Evolutionary conservation across 179 eudicot genomes (phyloP), one percentile per base, ranked within the genome.

Genomic region (Amaranthus tricolor): DNA sequence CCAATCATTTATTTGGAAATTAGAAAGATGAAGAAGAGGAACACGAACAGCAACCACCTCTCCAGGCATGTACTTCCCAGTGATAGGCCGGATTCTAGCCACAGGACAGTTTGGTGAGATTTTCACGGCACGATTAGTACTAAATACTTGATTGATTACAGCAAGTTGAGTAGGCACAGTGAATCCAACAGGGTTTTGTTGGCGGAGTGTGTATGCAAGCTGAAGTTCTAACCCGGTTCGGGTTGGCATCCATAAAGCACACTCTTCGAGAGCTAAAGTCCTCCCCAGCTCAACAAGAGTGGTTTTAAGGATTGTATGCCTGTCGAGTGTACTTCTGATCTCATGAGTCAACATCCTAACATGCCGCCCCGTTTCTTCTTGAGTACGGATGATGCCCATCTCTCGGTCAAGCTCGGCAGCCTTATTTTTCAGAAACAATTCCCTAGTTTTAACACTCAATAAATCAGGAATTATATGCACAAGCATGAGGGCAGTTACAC

Each of bases 191-290:
- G 98, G 97, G 64, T 88, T 89, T 78, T 88, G 94, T 66, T 95
- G 95, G 43, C 88, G 89, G 11, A 94, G 96, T 40, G 97, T 89
- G 78, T 95, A 89, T 12, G 97, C 85, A 73, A 95, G 95, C 50
- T 95, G 99, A 74, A 95, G 93, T 80, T 92, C 96, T 62, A 90
- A 73, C 24, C 99, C 99, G 49, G 88, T 82, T 56, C 96, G 94
- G 0, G 97, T 88, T 61, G 98, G 98, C 97, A 92, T 95, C 99
- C 99, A 95, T 52, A 95, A 74, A 3, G 99, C 99, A 83, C 99
- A 95, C 84, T 95, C 99, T 79, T 92, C 99, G 77, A 92, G 64
- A 40, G 85, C 95, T 81, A 95, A 82, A 50, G 95, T 95, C 78
- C 97, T 88, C 66, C 98, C 98, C 71, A 94, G 80, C 91, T 94